Percentiles rank a stretch among this genome's conserved stretches.
Conservation (phyloP, 192 early-diverging fungal genomes). For the Tieghemiomyces parasiticus region DNA sequence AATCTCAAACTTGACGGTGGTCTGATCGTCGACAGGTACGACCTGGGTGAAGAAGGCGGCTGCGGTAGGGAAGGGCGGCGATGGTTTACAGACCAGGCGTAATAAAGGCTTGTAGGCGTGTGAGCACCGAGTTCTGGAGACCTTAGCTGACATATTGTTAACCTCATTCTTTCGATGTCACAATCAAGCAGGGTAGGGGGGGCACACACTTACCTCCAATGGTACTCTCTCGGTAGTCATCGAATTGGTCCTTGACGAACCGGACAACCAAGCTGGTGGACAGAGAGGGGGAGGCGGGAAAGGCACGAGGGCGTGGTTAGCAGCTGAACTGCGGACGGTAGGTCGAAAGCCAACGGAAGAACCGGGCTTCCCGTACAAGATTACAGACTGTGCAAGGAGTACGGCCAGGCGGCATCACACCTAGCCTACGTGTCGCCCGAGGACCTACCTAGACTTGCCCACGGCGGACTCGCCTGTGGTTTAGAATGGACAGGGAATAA, state of each 20-base stretch:
- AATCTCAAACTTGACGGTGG: constrained; percentile 88
- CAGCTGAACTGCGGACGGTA: neutral
- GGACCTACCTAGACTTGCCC: constrained; percentile 46
- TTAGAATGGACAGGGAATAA: neutral
- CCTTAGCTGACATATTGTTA: too few relatives aligned
- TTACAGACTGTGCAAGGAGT: neutral
- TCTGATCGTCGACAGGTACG: constrained; percentile 69
- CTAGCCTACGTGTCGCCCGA: neutral
- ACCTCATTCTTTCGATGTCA: too few relatives aligned
- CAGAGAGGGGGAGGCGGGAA: constrained; percentile 36
- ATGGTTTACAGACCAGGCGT: too few relatives aligned
- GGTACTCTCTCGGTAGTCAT: constrained; percentile 85
- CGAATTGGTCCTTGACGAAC: constrained; percentile 86
- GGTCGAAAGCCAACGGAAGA: neutral
- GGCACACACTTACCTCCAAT: constrained; percentile 76
- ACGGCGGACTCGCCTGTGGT: constrained; percentile 42
- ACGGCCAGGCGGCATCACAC: neutral
- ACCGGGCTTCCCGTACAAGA: neutral
- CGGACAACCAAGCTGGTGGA: constrained; percentile 53
- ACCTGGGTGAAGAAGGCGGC: constrained; percentile 66
- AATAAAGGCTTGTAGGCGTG: too few relatives aligned
- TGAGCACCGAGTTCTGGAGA: too few relatives aligned
- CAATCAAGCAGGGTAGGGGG: too few relatives aligned
- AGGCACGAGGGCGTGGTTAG: constrained; percentile 15
- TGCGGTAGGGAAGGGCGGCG: constrained; percentile 17